Conservation (phyloP, 2,329 filamentous ascomycete species). For the Paracoccidioides lutzii region DNA sequence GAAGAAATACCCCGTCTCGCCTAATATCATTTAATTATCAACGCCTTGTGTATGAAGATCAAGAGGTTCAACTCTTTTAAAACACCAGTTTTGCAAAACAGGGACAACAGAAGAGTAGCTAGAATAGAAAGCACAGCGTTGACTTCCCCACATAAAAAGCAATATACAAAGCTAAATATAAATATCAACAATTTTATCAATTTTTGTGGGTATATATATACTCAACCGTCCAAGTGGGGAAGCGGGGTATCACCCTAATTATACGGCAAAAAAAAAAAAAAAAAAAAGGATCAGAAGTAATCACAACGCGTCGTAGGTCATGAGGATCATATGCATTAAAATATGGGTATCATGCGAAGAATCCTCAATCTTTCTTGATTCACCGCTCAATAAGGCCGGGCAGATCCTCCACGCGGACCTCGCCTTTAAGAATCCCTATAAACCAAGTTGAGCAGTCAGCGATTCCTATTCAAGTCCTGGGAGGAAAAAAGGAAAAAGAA, state of each 20-base stretch:
- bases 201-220: background rate
- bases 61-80: too few species aligned
- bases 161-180: too few species aligned
- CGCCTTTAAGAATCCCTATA: slow-evolving; percentile 60
- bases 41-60: too few species aligned
- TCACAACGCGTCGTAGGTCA: background rate
- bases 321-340: background rate
- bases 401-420: slow-evolving; percentile 66
- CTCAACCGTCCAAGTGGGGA: background rate
- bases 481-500: background rate
- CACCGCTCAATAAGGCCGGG: slow-evolving; percentile 49
- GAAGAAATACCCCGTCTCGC: too few species aligned
- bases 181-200: background rate
- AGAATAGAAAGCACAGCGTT: too few species aligned
- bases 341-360: background rate
- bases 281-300: background rate
- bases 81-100: too few species aligned
- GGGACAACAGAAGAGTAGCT: too few species aligned
- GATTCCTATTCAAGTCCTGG: background rate
- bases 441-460: slow-evolving; percentile 6
- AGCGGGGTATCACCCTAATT: too few species aligned
- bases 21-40: too few species aligned
- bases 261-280: background rate
- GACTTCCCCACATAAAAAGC: too few species aligned
- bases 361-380: background rate